Percentiles rank a stretch among this genome's conserved stretches.
Conservation (phyloP, 139 green algal species). For the Choricystis sp. region DNA sequence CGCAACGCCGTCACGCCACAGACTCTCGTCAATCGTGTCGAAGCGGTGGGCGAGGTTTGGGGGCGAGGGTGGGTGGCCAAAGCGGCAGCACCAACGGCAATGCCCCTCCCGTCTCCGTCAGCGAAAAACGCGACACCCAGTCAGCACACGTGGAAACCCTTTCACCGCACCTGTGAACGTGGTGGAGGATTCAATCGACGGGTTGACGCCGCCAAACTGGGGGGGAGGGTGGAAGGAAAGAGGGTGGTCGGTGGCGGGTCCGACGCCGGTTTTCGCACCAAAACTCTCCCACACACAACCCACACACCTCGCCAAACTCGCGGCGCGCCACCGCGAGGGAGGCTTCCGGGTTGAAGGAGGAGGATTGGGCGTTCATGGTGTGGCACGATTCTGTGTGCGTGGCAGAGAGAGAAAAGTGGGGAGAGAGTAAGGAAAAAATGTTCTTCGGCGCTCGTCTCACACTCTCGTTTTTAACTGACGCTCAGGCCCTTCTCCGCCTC, state of each 20-base stretch:
- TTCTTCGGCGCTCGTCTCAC: too few relatives aligned
- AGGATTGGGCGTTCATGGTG: not conserved
- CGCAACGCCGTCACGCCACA: too few relatives aligned
- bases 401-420: too few relatives aligned
- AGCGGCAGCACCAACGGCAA: not conserved
- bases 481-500: too few relatives aligned
- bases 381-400: too few relatives aligned
- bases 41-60: not conserved
- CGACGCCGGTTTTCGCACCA: too few relatives aligned
- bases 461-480: too few relatives aligned
- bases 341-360: not conserved
- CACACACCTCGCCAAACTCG: not conserved
- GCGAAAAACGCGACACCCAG: not conserved
- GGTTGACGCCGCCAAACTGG: conserved; percentile 33
- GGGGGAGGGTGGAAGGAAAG: not conserved
- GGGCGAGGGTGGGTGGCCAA: not conserved
- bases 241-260: not conserved
- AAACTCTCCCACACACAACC: too few relatives aligned
- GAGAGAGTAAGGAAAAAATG: not conserved
- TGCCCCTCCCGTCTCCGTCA: not conserved
- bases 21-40: not conserved
- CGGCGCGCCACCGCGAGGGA: not conserved
- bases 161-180: conserved; percentile 31
- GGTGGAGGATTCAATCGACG: conserved; percentile 23
- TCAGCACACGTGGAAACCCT: not conserved